Conservation (phyloP, 2,329 filamentous ascomycete genomes). For the Trichoderma brevicompactum region DNA sequence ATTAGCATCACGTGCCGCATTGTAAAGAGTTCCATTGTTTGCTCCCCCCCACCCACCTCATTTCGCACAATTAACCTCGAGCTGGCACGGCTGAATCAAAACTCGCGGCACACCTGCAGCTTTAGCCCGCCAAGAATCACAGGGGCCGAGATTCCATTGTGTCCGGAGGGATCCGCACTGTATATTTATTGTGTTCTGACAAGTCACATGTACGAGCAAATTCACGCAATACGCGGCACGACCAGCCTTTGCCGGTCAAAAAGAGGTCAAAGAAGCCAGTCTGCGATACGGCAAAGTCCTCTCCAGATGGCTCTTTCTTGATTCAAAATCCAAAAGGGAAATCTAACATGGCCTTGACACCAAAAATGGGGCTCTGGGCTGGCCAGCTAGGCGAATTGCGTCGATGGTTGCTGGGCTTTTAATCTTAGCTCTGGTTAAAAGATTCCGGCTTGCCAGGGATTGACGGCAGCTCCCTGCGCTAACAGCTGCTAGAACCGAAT, state of each 20-base stretch:
- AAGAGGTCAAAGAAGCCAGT: too few relatives aligned
- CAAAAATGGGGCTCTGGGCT: background rate
- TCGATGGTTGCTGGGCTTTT: slow-evolving; percentile 6
- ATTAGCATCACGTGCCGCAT: background rate
- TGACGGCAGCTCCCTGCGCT: slow-evolving; percentile 24
- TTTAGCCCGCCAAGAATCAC: background rate
- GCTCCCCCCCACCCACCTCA: too few relatives aligned
- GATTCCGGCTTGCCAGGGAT: slow-evolving; percentile 5
- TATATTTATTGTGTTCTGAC: background rate
- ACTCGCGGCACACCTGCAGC: background rate
- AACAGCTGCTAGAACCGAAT: slow-evolving; percentile 5
- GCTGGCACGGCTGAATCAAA: background rate
- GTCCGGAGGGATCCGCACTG: background rate
- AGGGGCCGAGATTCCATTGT: background rate
- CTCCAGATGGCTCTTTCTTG: background rate
- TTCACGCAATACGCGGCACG: background rate
- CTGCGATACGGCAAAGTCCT: background rate
- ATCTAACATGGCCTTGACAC: background rate
- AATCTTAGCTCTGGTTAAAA: slow-evolving; percentile 15
- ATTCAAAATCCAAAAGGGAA: background rate
- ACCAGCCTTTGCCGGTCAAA: too few relatives aligned
- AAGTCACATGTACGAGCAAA: background rate
- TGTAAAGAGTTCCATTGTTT: background rate
- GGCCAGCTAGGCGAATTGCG: slow-evolving; percentile 14
- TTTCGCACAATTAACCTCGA: background rate